These are phyloP conservation scores for Dictyostelium brefeldianum DNA, from an alignment of 78 protist species.

Conservation along the genomic window DNA sequence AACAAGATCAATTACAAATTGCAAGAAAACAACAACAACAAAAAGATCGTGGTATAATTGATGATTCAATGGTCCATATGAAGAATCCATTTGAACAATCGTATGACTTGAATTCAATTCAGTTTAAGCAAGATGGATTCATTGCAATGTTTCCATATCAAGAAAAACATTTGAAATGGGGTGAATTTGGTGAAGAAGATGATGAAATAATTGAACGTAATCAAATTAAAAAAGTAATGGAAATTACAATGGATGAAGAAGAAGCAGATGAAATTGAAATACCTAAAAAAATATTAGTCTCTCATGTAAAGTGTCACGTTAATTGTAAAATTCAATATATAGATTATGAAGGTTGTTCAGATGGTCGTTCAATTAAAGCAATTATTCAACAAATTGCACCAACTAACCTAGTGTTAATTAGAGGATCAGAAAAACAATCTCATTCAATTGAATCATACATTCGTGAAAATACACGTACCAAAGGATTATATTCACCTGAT, in stretches of 20 bases:
- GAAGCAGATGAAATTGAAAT: not conserved
- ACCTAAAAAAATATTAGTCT: conserved; percentile 40
- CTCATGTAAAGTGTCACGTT: not conserved
- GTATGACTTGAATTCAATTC: conserved; percentile 5
- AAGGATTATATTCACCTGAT: conserved; percentile 35
- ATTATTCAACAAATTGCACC: conserved; percentile 81
- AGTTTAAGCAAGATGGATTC: conserved; percentile 23
- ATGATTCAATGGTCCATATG: not conserved
- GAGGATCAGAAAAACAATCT: conserved; percentile 45
- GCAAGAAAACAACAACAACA: not conserved
- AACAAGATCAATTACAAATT: not conserved
- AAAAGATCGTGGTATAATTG: not conserved
- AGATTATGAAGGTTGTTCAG: conserved; percentile 79
- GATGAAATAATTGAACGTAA: conserved; percentile 23
- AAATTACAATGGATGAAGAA: conserved; percentile 1
- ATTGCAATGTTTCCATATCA: conserved; percentile 58
- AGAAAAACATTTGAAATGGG: conserved; percentile 45
- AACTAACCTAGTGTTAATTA: conserved; percentile 36
- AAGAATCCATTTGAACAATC: conserved; percentile 43
- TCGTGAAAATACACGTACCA: conserved; percentile 22
- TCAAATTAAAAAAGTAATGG: conserved; percentile 1
- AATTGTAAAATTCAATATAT: conserved; percentile 37
- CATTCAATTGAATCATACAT: not conserved
- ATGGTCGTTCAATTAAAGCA: conserved; percentile 70
- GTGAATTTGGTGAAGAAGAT: conserved; percentile 72